Evolutionary conservation across 2,329 filamentous ascomycete species (phyloP).

Genomic region (Taxawa tesnikishii): DNA sequence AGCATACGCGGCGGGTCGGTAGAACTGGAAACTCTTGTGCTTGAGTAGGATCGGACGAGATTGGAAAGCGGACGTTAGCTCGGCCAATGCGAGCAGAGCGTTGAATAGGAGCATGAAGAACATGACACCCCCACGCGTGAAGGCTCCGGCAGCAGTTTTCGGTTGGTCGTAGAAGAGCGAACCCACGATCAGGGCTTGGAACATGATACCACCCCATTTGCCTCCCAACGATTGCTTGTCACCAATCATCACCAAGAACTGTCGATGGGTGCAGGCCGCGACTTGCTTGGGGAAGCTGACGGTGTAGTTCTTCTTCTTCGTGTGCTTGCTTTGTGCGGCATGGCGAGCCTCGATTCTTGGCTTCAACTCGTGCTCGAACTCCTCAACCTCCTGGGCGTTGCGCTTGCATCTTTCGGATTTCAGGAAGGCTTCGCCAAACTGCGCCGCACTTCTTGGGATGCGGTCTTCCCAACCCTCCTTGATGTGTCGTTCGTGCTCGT

Average conservation of each 20-base stretch:
- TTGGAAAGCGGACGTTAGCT: slow-evolving; percentile 47
- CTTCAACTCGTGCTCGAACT: slow-evolving; percentile 35
- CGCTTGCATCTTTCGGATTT: slow-evolving; percentile 23
- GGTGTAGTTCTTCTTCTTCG: slow-evolving; percentile 41
- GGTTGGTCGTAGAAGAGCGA: slow-evolving; percentile 46
- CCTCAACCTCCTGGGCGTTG: slow-evolving; percentile 27
- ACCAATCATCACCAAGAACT: slow-evolving; percentile 42
- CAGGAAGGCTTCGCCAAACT: slow-evolving; percentile 37
- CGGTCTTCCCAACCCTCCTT: slow-evolving; percentile 44
- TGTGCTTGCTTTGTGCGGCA: slow-evolving; percentile 6
- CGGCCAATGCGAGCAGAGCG: slow-evolving; percentile 43
- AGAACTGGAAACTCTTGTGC: slow-evolving; percentile 30
- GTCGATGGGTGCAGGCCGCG: slow-evolving; percentile 33
- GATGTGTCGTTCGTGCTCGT: slow-evolving; percentile 44
- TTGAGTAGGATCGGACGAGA: slow-evolving; percentile 36
- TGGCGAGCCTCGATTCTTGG: slow-evolving; percentile 25
- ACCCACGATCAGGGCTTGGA: slow-evolving; percentile 50
- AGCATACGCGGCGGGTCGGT: slow-evolving; percentile 32
- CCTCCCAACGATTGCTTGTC: slow-evolving; percentile 37
- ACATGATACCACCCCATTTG: slow-evolving; percentile 33
- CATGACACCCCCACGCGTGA: slow-evolving; percentile 40
- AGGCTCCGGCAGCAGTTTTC: slow-evolving; percentile 39
- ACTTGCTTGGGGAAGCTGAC: slow-evolving; percentile 44
- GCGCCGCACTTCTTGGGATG: slow-evolving; percentile 41
- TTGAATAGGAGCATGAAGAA: slow-evolving; percentile 47